Evolutionary conservation across 2,329 filamentous ascomycete species (phyloP), one percentile per base, ranked within the genome.

Genomic region (Mycosphaerella sp.): DNA sequence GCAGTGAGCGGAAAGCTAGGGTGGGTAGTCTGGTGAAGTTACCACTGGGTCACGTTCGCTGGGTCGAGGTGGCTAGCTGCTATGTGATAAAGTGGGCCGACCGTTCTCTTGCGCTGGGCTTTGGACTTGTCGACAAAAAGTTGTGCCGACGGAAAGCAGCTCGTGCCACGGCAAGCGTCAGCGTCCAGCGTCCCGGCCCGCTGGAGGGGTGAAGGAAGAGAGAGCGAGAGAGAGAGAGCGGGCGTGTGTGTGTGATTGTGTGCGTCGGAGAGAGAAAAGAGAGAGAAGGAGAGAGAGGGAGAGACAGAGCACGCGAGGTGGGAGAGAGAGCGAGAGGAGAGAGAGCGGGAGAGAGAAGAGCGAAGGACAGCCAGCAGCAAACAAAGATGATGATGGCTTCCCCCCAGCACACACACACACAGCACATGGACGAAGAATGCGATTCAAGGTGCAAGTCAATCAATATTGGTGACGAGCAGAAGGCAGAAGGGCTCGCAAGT

Each of bases 61-160:
- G 34, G 34, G 16, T 41, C 16, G 39, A 34, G 45, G 45, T 48
- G 45, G 45, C 44, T 47, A 40, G 44, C 9, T 36, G 44, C 6
- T 32, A 25, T 47, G 35, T 25, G 32, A 35, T 13, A 35, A 35
- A 35, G 32, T 13, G 12, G 12, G 32, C 32, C 32, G 14, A 5
- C 12, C 21, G 6, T 25, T 25, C 21, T 25, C 21, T 6, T 25
- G 21, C 21, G 5, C 21, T n/a, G n/a, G 21, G 5, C 21, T 6
- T 25, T 25, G 21, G 21, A 25, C 7, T 25, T 25, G 5, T 25
- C 21, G 21, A 6, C 21, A 12, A 34, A 34, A 32, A 34, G 30
- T 8, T 12, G 10, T 34, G 30, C 30, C 13, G 30, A 12, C 13
- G 30, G 13, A 34, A n/a, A 4, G 10, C 30, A 34, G 10, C 30